Percentiles rank a stretch among this genome's conserved stretches.
Conservation (phyloP, 2,329 filamentous ascomycete genomes). For the Penicillium sp. region DNA sequence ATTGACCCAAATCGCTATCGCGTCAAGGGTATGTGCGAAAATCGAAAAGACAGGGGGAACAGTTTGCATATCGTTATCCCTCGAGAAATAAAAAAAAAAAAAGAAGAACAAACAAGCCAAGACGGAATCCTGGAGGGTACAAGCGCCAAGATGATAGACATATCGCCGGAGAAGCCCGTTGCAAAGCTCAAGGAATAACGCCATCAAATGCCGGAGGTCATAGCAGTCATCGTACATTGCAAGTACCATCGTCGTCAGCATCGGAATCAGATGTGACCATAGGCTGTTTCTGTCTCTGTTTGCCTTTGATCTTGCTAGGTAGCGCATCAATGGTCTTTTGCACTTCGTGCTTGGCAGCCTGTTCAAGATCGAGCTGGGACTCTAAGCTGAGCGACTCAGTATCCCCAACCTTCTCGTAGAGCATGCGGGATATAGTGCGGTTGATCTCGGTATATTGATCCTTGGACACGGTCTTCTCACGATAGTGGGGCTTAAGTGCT, state of each 20-base stretch:
- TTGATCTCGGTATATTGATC: slow-evolving; percentile 94
- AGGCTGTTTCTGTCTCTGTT: slow-evolving; percentile 24
- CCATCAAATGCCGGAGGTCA: slow-evolving; percentile 20
- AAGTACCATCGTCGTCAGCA: no score
- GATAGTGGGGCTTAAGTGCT: slow-evolving; percentile 79
- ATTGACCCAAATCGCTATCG: neutral
- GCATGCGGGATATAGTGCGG: slow-evolving; percentile 77
- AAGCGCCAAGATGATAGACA: no score
- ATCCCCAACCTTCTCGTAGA: slow-evolving; percentile 68
- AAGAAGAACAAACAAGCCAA: no score
- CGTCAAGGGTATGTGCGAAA: neutral
- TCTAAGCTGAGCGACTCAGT: slow-evolving; percentile 61
- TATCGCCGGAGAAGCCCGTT: no score
- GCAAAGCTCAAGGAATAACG: slow-evolving; percentile 17
- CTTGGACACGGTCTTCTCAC: slow-evolving; percentile 72
- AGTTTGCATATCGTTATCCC: no score
- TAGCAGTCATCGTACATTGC: slow-evolving; percentile 21
- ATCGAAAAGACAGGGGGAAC: no score
- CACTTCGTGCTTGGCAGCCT: slow-evolving; percentile 74
- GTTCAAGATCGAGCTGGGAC: slow-evolving; percentile 68
- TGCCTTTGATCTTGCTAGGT: neutral
- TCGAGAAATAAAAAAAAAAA: no score
- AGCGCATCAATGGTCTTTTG: slow-evolving; percentile 61
- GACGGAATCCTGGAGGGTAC: no score
- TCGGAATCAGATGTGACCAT: slow-evolving; percentile 19